These are phyloP conservation scores for Rosa lucieae DNA, from an alignment of 306 rosid species.

Conservation along the genomic window DNA sequence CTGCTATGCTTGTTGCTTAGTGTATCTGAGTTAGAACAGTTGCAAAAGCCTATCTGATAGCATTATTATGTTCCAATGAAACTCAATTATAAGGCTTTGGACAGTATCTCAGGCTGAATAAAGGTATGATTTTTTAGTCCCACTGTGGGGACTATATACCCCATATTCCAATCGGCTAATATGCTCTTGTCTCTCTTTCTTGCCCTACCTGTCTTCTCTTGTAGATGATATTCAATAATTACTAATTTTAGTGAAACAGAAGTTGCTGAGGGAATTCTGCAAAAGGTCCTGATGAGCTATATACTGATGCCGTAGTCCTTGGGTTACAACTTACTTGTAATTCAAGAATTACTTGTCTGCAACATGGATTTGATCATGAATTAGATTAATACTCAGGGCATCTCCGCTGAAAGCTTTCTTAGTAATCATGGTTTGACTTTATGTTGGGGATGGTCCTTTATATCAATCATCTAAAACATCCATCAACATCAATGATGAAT, in stretches of 20 bases:
- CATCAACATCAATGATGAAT: background rate
- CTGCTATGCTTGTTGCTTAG: background rate
- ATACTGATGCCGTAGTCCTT: background rate
- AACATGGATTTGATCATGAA: background rate
- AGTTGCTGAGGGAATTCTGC: background rate
- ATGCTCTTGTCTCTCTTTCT: background rate
- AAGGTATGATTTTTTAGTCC: conserved; percentile 2
- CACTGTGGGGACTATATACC: background rate
- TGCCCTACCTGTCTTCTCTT: background rate
- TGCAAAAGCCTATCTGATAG: background rate
- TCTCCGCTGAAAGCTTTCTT: background rate
- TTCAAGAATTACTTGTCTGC: background rate
- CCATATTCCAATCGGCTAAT: background rate
- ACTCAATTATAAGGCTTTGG: conserved; percentile 4
- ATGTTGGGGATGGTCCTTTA: background rate
- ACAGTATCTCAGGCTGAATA: background rate
- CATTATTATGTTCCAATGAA: background rate
- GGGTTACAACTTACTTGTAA: background rate
- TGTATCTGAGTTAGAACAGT: background rate
- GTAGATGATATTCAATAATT: background rate
- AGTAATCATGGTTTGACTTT: background rate
- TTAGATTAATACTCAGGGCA: background rate
- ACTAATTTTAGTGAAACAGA: background rate
- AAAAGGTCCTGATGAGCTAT: background rate
- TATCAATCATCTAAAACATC: background rate